Evolutionary conservation across 2,329 filamentous ascomycete genomes (phyloP).

Genomic region (Aspergillus japonicus): DNA sequence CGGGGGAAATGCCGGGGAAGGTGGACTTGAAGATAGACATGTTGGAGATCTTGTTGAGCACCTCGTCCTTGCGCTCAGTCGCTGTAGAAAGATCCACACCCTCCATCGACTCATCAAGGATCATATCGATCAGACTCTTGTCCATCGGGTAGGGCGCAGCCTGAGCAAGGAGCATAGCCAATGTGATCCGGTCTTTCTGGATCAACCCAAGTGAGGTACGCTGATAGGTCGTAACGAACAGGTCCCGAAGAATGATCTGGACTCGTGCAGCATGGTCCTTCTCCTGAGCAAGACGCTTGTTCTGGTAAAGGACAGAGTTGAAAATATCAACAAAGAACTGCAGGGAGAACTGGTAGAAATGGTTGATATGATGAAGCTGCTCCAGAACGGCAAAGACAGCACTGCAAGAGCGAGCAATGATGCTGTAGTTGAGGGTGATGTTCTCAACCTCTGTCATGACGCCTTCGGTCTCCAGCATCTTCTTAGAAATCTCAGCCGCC

Average conservation of each 20-base stretch:
- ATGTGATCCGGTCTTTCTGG: slow-evolving; percentile 89
- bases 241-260: slow-evolving; percentile 84
- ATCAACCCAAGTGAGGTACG: slow-evolving; percentile 89
- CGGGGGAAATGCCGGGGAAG: slow-evolving; percentile 60
- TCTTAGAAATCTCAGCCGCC: slow-evolving; percentile 89
- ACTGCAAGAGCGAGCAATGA: slow-evolving; percentile 92
- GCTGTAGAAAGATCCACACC: slow-evolving; percentile 77
- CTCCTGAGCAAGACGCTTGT: slow-evolving; percentile 68
- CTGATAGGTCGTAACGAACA: slow-evolving; percentile 89
- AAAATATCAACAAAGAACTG: slow-evolving; percentile 99
- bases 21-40: slow-evolving; percentile 72
- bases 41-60: slow-evolving; percentile 66
- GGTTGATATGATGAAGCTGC: slow-evolving; percentile 95
- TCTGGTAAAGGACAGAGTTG: slow-evolving; percentile 80
- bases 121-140: slow-evolving; percentile 78
- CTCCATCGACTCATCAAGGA: slow-evolving; percentile 74
- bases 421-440: slow-evolving; percentile 90
- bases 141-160: slow-evolving; percentile 97
- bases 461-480: slow-evolving; percentile 95
- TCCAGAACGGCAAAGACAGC: slow-evolving; percentile 96
- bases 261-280: slow-evolving; percentile 76
- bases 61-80: slow-evolving; percentile 62
- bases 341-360: slow-evolving; percentile 98
- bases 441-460: slow-evolving; percentile 98
- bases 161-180: slow-evolving; percentile 92